These are phyloP conservation scores for Berberis thunbergii DNA, from an alignment of 164 flowering plant genomes.

Conservation along the genomic window DNA sequence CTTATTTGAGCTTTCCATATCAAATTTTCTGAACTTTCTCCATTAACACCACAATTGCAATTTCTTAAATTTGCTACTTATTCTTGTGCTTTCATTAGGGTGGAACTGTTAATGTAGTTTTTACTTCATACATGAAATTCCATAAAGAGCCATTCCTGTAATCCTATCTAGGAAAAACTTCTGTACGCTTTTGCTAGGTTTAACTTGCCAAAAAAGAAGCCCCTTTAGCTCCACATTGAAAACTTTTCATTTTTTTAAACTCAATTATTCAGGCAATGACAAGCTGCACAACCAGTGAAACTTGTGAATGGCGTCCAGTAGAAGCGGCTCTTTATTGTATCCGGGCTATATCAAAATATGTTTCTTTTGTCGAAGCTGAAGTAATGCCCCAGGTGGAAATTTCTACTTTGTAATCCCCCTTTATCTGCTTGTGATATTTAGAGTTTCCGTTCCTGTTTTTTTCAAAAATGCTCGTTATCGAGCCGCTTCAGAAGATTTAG, in stretches of 20 bases:
- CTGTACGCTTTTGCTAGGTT: too few species aligned
- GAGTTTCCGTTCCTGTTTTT: not conserved
- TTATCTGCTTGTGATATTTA: not conserved
- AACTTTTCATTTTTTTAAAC: conserved; percentile 8
- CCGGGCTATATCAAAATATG: conserved; percentile 72
- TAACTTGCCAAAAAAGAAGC: not conserved
- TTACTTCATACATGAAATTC: too few species aligned
- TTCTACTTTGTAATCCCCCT: not conserved
- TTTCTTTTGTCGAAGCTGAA: conserved; percentile 66
- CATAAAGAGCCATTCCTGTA: too few species aligned
- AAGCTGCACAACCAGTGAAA: conserved; percentile 37
- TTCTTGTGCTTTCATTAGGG: too few species aligned
- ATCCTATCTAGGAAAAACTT: too few species aligned
- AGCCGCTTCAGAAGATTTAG: not conserved
- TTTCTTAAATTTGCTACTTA: too few species aligned
- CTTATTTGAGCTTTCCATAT: too few species aligned
- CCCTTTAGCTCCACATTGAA: not conserved
- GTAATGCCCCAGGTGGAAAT: conserved; percentile 85
- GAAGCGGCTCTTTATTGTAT: conserved; percentile 96
- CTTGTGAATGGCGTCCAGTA: conserved; percentile 72
- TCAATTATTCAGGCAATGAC: conserved; percentile 42
- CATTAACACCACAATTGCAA: too few species aligned
- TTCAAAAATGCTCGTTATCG: not conserved
- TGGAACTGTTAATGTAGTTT: too few species aligned
- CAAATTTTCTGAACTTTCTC: too few species aligned